A percentile compares a stretch with the other conserved stretches of the same genome.
Conservation (phyloP, 345 rosid genomes). For the Gossypium anomalum region DNA sequence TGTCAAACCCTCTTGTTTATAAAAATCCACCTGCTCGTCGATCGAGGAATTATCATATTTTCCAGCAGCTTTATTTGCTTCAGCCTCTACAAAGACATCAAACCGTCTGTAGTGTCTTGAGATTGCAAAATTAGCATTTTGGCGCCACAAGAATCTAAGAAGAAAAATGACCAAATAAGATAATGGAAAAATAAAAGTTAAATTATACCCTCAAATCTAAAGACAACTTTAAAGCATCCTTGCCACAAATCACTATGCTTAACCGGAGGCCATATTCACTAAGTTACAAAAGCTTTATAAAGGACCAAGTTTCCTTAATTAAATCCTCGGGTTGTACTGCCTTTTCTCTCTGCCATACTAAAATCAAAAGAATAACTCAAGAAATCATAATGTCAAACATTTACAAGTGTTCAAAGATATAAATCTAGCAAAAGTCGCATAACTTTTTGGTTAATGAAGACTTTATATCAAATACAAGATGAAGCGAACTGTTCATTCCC, state of each 20-base stretch:
- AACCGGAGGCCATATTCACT: neutral
- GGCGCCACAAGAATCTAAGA: constrained; percentile 74
- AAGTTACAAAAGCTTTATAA: neutral
- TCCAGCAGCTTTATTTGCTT: constrained; percentile 89
- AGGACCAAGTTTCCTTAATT: neutral
- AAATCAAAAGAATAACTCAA: neutral
- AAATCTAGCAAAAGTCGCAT: neutral
- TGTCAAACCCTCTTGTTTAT: constrained; percentile 71
- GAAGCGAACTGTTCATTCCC: neutral
- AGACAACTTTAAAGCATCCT: neutral
- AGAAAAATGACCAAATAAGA: constrained; percentile 3
- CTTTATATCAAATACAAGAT: neutral
- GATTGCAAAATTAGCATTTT: constrained; percentile 71
- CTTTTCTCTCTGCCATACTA: neutral
- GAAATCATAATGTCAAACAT: neutral
- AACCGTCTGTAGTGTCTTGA: constrained; percentile 83
- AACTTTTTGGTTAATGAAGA: neutral
- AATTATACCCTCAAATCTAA: constrained; percentile 1
- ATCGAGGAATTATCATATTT: constrained; percentile 77
- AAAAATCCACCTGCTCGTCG: constrained; percentile 72
- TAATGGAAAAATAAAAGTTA: neutral
- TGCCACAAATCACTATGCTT: neutral
- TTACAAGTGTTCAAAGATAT: neutral
- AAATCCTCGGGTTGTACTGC: neutral
- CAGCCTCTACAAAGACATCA: constrained; percentile 85